Percentiles rank a stretch among this genome's conserved stretches.
phyloP scores from a whole-genome alignment of 306 rosid genomes.

The Lathyrus oleraceus region DNA sequence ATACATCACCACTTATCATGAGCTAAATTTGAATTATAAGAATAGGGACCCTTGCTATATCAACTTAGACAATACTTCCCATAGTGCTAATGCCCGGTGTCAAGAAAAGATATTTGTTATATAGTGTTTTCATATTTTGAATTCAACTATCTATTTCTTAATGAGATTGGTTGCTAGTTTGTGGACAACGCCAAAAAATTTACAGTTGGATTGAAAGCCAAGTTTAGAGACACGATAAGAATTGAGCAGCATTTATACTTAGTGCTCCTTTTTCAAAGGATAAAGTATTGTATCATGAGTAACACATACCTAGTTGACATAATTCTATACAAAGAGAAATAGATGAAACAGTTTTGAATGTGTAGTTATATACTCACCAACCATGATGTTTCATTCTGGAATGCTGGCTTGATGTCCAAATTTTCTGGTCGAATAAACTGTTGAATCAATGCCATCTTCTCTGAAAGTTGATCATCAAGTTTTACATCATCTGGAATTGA shows the following conservation, averaged over 20 bases:
- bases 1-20: not conserved
- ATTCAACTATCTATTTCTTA: slow-evolving; percentile 15
- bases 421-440: slow-evolving; percentile 92
- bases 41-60: slow-evolving; percentile 10
- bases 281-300: not conserved
- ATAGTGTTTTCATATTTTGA: slow-evolving; percentile 11
- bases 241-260: slow-evolving; percentile 7
- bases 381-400: slow-evolving; percentile 95
- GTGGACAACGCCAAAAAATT: not conserved
- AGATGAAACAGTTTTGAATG: slow-evolving; percentile 14
- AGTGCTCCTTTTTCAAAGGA: slow-evolving; percentile 8
- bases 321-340: not conserved
- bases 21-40: slow-evolving; percentile 23
- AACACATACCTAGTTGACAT: slow-evolving; percentile 10
- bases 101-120: slow-evolving; percentile 12
- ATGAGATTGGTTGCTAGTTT: not conserved
- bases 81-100: not conserved
- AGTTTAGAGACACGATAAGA: slow-evolving; percentile 4
- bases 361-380: slow-evolving; percentile 66
- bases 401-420: slow-evolving; percentile 79
- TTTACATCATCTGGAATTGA: slow-evolving; percentile 82
- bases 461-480: slow-evolving; percentile 72
- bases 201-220: slow-evolving; percentile 1
- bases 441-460: slow-evolving; percentile 85
- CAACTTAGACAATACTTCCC: not conserved